phyloP scores from a whole-genome alignment of 2,329 filamentous ascomycete genomes.

The Rhynchosporium secalis region DNA sequence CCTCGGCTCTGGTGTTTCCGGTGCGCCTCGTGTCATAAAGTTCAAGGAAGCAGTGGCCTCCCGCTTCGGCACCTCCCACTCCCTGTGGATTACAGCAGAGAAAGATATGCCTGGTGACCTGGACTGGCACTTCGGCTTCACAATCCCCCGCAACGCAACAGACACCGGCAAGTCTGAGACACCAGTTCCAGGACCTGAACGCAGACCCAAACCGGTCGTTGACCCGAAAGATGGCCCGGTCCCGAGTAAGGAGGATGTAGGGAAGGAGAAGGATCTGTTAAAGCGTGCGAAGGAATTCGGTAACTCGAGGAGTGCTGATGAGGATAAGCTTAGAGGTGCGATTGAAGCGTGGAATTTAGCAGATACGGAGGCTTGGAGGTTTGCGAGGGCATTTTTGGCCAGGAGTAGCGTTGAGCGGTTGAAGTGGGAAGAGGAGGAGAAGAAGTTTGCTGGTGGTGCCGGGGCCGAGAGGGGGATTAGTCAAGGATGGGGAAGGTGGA shows the following conservation, averaged over 20 bases:
- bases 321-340: constrained; percentile 52
- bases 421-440: constrained; percentile 71
- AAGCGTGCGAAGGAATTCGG: constrained; percentile 52
- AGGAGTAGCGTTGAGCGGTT: constrained; percentile 61
- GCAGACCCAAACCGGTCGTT: constrained; percentile 51
- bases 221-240: constrained; percentile 51
- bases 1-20: constrained; percentile 62
- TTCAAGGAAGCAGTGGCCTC: constrained; percentile 83
- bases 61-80: constrained; percentile 60
- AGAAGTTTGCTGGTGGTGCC: constrained; percentile 62
- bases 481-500: constrained; percentile 37
- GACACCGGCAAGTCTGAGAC: constrained; percentile 56
- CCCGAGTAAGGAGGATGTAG: constrained; percentile 53
- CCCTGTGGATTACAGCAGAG: constrained; percentile 82
- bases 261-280: constrained; percentile 57
- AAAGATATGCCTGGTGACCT: constrained; percentile 61
- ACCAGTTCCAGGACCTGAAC: constrained; percentile 59
- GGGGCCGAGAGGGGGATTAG: constrained; percentile 43
- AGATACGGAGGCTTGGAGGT: constrained; percentile 77
- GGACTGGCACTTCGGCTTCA: constrained; percentile 89
- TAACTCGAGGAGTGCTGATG: constrained; percentile 45
- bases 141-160: constrained; percentile 61
- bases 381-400: constrained; percentile 67
- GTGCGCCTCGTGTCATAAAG: constrained; percentile 64
- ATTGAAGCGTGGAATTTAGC: constrained; percentile 69